Evolutionary conservation across 805 yeast species (phyloP), one percentile per base, ranked within the genome.

Genomic region (Isabelozyma rhagii): DNA sequence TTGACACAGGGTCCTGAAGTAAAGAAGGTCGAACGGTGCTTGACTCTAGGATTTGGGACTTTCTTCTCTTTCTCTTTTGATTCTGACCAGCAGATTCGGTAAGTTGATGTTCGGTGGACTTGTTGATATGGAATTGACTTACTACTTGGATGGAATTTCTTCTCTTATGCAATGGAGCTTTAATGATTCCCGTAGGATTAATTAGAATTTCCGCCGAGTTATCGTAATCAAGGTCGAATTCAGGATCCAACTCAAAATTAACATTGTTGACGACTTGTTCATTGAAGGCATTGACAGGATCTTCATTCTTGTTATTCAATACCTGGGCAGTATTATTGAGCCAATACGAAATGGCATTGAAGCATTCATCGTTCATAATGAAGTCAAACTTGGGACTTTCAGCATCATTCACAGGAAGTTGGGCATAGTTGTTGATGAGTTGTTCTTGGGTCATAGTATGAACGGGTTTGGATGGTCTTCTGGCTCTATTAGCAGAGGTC

Each of bases 341-440:
- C 77, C 77, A 71, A 50, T 62, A 61, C 14, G 66, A 60, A 28
- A 71, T 71, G 27, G 75, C 75, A 49, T 66, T 64, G 47, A 67
- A 65, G 51, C 75, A 71, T 52, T 72, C 75, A 49, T 71, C 72
- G 51, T 71, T 71, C 69, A 71, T 67, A 39, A 59, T 61, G 44
- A 63, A 60, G 46, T 63, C 61, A 21, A 21, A 21, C 6, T 21
- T 21, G 44, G 58, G 56, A 31, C 14, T 28, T 18, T 27, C 15
- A 4, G 14, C 9, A 39, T 31, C 10, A 39, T 21, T 21, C 6
- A 21, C 25, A 21, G 25, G 25, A 21, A 21, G 25, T 21, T 21
- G 25, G 25, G 25, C 25, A 21, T 21, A 21, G 25, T 21, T 21
- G 25, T 21, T 21, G 28, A 15, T 15, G 6, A 13, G 41, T 28